Evolutionary conservation across 345 rosid species (phyloP).

Genomic region (Sapria himalayana): DNA sequence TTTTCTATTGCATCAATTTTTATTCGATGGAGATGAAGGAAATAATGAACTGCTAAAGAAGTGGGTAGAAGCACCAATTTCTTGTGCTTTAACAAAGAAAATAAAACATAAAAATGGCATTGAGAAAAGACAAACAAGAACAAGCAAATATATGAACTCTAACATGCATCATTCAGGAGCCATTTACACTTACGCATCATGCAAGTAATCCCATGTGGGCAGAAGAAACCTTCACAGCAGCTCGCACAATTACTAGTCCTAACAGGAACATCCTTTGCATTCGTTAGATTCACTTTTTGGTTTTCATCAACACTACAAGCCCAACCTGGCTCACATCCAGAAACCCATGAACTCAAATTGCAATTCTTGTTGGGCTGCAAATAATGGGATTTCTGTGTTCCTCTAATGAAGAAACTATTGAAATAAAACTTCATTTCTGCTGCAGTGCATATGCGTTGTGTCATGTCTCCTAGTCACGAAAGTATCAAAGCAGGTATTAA

Average conservation of each 20-base stretch:
- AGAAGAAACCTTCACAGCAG: conserved; percentile 94
- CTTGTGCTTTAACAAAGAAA: too few relatives aligned
- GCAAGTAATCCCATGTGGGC: conserved; percentile 92
- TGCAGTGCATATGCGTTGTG: conserved; percentile 55
- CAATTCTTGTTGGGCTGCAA: conserved; percentile 78
- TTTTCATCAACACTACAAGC: conserved; percentile 37
- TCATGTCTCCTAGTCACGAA: conserved; percentile 40
- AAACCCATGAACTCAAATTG: conserved; percentile 63
- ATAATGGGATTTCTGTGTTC: conserved; percentile 25
- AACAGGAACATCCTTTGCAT: conserved; percentile 33
- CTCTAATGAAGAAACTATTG: conserved; percentile 20
- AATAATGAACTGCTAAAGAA: too few relatives aligned
- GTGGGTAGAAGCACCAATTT: too few relatives aligned
- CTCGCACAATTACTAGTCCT: conserved; percentile 31
- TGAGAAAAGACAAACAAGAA: too few relatives aligned
- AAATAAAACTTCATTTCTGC: conserved; percentile 78
- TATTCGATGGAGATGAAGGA: too few relatives aligned
- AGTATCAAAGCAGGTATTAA: conserved; percentile 5
- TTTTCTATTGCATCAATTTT: too few relatives aligned
- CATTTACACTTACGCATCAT: conserved; percentile 95
- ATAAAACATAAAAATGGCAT: too few relatives aligned
- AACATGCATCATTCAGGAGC: too few relatives aligned
- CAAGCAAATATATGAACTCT: too few relatives aligned
- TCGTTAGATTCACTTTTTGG: conserved; percentile 26
- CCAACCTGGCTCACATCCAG: conserved; percentile 99